A percentile compares a stretch with the other conserved stretches of the same genome.
phyloP scores from a whole-genome alignment of 2,329 filamentous ascomycete genomes.

The Neonectria neomacrospora region DNA sequence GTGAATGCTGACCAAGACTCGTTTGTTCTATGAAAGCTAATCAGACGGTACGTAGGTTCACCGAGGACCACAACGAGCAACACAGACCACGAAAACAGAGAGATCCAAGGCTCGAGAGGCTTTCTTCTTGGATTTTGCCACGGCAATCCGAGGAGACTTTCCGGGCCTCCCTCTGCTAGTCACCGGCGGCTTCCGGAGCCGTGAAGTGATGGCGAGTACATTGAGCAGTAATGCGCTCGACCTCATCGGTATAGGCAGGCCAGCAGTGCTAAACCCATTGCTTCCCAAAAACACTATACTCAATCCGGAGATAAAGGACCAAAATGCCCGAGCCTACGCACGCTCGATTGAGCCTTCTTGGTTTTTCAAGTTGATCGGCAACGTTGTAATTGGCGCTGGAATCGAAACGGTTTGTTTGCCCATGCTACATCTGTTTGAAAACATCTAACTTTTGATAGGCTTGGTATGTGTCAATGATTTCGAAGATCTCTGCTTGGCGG shows the following conservation, averaged over 20 bases:
- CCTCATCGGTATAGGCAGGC: not conserved
- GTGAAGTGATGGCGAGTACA: not conserved
- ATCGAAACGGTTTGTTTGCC: constrained; percentile 1
- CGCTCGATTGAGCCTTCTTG: not conserved
- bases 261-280: not conserved
- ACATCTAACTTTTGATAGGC: not conserved
- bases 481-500: not conserved
- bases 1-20: not conserved
- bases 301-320: not conserved
- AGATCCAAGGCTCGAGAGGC: not conserved
- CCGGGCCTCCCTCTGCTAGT: not conserved
- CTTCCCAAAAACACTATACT: not conserved
- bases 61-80: not conserved
- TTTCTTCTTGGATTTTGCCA: not conserved
- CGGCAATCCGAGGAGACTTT: not conserved
- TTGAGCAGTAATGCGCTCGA: not conserved
- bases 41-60: not conserved
- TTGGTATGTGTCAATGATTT: not conserved
- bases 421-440: not conserved
- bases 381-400: constrained; percentile 1
- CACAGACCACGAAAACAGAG: not conserved
- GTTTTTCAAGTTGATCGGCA: constrained; percentile 2
- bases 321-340: not conserved
- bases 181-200: not conserved
- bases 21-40: not conserved